phyloP scores from a whole-genome alignment of 2,329 filamentous ascomycete species.

The Botrytis fragariae region DNA sequence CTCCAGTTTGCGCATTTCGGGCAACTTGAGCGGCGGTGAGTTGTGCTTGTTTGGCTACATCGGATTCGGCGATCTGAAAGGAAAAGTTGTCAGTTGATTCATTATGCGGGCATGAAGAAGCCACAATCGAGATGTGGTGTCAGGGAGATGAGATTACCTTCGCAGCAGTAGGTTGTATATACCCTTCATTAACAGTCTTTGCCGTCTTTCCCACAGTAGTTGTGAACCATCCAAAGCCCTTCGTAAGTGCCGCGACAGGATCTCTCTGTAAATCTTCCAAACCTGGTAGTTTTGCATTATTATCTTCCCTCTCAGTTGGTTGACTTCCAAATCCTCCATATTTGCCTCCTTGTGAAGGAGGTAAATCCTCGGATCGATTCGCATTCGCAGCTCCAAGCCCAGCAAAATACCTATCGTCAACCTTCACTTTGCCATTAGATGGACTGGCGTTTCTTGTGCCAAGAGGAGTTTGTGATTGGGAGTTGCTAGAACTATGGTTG shows the following conservation, averaged over 20 bases:
- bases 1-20: constrained; percentile 64
- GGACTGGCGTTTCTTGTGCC: constrained; percentile 29
- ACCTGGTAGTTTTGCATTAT: constrained; percentile 55
- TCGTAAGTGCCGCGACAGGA: constrained; percentile 81
- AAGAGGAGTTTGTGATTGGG: constrained; percentile 28
- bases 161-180: constrained; percentile 88
- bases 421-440: constrained; percentile 52
- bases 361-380: constrained; percentile 66
- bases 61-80: constrained; percentile 70
- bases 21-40: constrained; percentile 64
- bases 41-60: constrained; percentile 67
- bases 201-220: constrained; percentile 85
- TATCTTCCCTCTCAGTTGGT: constrained; percentile 47
- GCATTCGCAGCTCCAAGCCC: constrained; percentile 82
- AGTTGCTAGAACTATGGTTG: constrained; percentile 19
- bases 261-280: constrained; percentile 91
- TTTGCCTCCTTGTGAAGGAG: constrained; percentile 89
- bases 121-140: neutral
- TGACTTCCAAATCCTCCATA: constrained; percentile 87
- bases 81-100: neutral
- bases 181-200: constrained; percentile 85
- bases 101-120: neutral
- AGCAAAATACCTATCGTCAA: constrained; percentile 88
- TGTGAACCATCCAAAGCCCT: constrained; percentile 93
- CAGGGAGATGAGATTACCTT: constrained; percentile 55